A percentile compares a stretch with the other conserved stretches of the same genome.
Evolutionary conservation across 2,329 filamentous ascomycete genomes (phyloP).

Genomic region (Lachnellula cervina): DNA sequence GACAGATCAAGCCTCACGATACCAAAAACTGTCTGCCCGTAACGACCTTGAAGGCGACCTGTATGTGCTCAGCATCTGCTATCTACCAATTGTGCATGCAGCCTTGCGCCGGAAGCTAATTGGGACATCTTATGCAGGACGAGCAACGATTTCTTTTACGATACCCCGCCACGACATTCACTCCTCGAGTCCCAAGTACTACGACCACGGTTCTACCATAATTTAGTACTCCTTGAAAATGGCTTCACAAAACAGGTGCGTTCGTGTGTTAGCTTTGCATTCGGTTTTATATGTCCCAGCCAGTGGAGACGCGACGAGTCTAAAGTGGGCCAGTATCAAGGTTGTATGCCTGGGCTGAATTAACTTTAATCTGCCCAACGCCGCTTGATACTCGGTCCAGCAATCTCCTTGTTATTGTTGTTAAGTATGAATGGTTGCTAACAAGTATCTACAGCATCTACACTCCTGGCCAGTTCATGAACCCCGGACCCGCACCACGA

Average conservation of each 20-base stretch:
- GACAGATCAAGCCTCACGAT: not conserved
- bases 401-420: not conserved
- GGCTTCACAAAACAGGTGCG: slow-evolving; percentile 32
- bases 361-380: not conserved
- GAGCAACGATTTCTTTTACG: slow-evolving; percentile 23
- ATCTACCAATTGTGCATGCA: not conserved
- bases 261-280: slow-evolving; percentile 13
- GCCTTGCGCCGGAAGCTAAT: not conserved
- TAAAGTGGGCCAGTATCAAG: slow-evolving; percentile 9
- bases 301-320: slow-evolving; percentile 22
- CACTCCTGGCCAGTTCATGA: slow-evolving; percentile 76
- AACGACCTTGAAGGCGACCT: not conserved
- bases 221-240: slow-evolving; percentile 22
- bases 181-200: slow-evolving; percentile 8
- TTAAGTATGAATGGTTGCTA: not conserved
- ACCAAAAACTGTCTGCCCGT: not conserved
- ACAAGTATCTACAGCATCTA: slow-evolving; percentile 44
- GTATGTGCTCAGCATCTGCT: not conserved
- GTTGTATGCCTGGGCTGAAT: slow-evolving; percentile 11
- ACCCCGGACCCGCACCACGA: slow-evolving; percentile 88
- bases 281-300: slow-evolving; percentile 19
- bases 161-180: slow-evolving; percentile 27
- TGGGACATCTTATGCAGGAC: slow-evolving; percentile 6
- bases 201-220: slow-evolving; percentile 12
- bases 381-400: slow-evolving; percentile 1